A percentile compares a stretch with the other conserved stretches of the same genome.
These are phyloP conservation scores for Mimosa bimucronata DNA, from an alignment of 306 rosid genomes.

Conservation along the genomic window DNA sequence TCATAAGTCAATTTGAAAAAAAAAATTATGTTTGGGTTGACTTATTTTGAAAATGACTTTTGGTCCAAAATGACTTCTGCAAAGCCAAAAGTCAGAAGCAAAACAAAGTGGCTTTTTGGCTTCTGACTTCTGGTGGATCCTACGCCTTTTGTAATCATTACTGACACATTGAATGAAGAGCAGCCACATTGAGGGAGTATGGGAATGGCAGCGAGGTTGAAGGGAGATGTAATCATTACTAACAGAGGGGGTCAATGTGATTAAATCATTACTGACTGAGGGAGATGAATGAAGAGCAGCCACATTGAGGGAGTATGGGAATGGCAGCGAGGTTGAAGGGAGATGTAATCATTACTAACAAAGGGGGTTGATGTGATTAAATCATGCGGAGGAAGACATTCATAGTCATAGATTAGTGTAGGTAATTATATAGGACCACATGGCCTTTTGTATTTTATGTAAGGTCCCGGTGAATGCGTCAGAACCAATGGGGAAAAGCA, in stretches of 20 bases:
- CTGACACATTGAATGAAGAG: too few species aligned
- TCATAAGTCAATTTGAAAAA: too few species aligned
- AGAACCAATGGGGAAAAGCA: neutral
- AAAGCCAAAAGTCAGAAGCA: too few species aligned
- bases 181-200: neutral
- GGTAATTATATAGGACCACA: neutral
- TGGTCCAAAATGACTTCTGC: too few species aligned
- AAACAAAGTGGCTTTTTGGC: too few species aligned
- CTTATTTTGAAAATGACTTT: too few species aligned
- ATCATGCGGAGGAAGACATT: neutral
- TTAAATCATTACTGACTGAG: too few species aligned
- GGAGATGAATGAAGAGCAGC: neutral
- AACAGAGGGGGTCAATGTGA: neutral
- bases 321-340: neutral
- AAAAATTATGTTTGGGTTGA: too few species aligned
- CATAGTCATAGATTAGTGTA: neutral
- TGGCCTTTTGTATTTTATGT: neutral
- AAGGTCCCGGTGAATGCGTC: neutral
- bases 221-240: neutral
- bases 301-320: neutral
- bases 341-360: neutral
- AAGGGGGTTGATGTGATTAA: neutral
- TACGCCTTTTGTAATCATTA: too few species aligned
- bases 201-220: neutral
- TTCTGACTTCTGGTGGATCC: too few species aligned